phyloP scores from a whole-genome alignment of 495 filamentous ascomycete genomes.

The Parathielavia hyrcaniae region DNA sequence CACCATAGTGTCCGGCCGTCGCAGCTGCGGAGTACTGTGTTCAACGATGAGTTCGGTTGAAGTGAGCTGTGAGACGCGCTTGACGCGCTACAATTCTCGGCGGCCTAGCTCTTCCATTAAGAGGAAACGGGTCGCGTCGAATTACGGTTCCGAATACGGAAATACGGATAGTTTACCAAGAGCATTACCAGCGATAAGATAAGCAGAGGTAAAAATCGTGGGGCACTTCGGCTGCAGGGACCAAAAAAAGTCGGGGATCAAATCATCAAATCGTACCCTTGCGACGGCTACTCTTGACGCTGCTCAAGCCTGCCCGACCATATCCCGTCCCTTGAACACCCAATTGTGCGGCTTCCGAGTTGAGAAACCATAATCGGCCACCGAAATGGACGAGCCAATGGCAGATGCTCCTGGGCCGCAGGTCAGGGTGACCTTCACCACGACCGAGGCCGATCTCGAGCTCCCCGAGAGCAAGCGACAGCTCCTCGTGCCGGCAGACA shows the following conservation, averaged over 20 bases:
- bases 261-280: slow-evolving; percentile 16
- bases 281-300: neutral
- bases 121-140: slow-evolving; percentile 10
- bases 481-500: slow-evolving; percentile 57
- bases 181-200: slow-evolving; percentile 31
- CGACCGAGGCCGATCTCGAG: slow-evolving; percentile 50
- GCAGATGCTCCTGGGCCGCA: slow-evolving; percentile 27
- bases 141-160: no score
- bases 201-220: no score
- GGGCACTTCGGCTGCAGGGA: slow-evolving; percentile 23
- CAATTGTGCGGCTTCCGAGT: neutral
- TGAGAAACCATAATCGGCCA: neutral
- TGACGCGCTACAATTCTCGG: slow-evolving; percentile 5
- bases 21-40: neutral
- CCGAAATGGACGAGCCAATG: slow-evolving; percentile 28
- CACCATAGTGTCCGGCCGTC: slow-evolving; percentile 22
- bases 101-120: slow-evolving; percentile 5
- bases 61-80: neutral
- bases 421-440: slow-evolving; percentile 54
- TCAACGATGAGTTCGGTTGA: neutral
- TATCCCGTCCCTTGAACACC: neutral
- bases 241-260: slow-evolving; percentile 28
- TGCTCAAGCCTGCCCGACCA: neutral
- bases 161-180: no score
- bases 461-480: slow-evolving; percentile 49